phyloP scores from a whole-genome alignment of 2,329 filamentous ascomycete genomes.

The Fusarium mexicanum region DNA sequence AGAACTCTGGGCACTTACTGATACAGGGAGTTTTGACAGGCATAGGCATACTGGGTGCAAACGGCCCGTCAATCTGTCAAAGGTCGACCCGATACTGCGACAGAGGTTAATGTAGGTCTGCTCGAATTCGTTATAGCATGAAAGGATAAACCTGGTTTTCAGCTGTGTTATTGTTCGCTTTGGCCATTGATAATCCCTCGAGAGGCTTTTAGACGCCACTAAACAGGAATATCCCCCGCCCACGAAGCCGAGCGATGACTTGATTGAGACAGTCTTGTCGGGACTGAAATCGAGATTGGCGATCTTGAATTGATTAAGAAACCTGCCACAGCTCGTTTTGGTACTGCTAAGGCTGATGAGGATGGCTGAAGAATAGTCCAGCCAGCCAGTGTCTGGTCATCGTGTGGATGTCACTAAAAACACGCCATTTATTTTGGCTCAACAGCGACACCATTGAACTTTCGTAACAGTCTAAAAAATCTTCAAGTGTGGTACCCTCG shows the following conservation, averaged over 20 bases:
- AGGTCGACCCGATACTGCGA: neutral
- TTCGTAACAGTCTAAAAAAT: neutral
- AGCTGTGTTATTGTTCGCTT: slow-evolving; percentile 7
- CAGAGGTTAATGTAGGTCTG: slow-evolving; percentile 14
- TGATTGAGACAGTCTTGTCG: slow-evolving; percentile 26
- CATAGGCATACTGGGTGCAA: neutral
- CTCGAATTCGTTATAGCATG: slow-evolving; percentile 12
- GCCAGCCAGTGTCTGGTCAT: slow-evolving; percentile 24
- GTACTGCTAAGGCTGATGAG: slow-evolving; percentile 20
- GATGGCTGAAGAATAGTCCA: slow-evolving; percentile 11
- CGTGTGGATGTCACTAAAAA: slow-evolving; percentile 31
- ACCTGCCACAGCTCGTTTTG: slow-evolving; percentile 14
- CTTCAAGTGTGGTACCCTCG: slow-evolving; percentile 19
- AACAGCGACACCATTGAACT: neutral
- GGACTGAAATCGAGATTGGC: slow-evolving; percentile 39
- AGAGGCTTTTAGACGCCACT: slow-evolving; percentile 17
- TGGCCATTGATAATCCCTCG: slow-evolving; percentile 7
- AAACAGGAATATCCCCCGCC: slow-evolving; percentile 33
- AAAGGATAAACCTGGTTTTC: slow-evolving; percentile 11
- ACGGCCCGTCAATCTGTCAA: slow-evolving; percentile 4
- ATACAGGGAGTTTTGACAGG: slow-evolving; percentile 6
- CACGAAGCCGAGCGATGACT: slow-evolving; percentile 17
- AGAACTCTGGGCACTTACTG: neutral
- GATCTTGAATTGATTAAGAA: slow-evolving; percentile 29
- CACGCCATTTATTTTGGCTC: slow-evolving; percentile 13